Evolutionary conservation across 306 rosid genomes (phyloP), one percentile per base, ranked within the genome.

Genomic region (Sophora flavescens): DNA sequence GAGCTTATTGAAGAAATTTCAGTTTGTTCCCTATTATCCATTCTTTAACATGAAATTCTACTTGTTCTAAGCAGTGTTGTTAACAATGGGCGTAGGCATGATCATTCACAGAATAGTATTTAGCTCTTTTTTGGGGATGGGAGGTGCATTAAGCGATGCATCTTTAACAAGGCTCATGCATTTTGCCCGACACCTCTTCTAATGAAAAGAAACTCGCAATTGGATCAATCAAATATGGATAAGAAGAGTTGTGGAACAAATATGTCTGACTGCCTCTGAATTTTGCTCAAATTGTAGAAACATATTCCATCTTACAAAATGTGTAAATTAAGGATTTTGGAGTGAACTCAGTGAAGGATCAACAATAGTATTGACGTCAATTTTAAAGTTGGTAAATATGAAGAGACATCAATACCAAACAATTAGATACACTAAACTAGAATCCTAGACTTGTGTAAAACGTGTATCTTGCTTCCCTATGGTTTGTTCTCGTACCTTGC

Each of bases 1-100:
- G 98, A 92, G 82, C 85, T 90, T 64, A 76, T 70, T 76, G 87
- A 77, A 81, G 97, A 90, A 58, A 87, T 91, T 79, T 84, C 91
- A 72, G 98, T 94, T 61, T 77, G 96, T 84, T 84, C 68, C 64
- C 70, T 60, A 18, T 42, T 39, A 66, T 61, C 70, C 35, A 36
- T 68, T 59, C 63, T 57, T 73, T 41, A 45, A 47, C 28, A 48
- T 4, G 44, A 68, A 72, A 61, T 59, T 69, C 68, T 45, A 63
- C 74, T 74, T 63, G 44, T 81, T 67, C 62, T 50, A 41, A 17
- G 74, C 15, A 56, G 65, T 64, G 63, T 35, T 17, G 70, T 38
- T 59, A 66, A 51, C 42, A 71, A 22, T 71, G 13, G 17, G 51
- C 48, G 32, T 73, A 41, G 45, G 63, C 60, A 53, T 15, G 52